Evolutionary conservation across 2,329 filamentous ascomycete genomes (phyloP).

Genomic region (Trichoderma citrinoviride): DNA sequence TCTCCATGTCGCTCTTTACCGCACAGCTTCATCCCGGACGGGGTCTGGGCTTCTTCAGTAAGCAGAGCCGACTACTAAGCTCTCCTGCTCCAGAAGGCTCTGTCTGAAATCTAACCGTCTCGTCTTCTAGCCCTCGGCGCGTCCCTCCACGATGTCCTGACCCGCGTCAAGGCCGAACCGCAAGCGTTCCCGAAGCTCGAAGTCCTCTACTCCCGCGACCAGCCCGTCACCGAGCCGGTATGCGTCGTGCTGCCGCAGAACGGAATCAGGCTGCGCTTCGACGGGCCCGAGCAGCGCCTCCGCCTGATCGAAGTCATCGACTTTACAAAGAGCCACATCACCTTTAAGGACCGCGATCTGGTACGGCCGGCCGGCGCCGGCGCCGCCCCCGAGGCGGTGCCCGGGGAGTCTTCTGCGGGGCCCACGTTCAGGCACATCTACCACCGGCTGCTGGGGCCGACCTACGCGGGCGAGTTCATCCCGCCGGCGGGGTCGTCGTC

Average conservation of each 20-base stretch:
- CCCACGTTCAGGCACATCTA: constrained; percentile 89
- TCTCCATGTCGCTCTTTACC: constrained; percentile 49
- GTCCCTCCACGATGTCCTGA: constrained; percentile 85
- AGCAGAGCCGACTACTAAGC: background rate
- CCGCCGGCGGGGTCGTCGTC: constrained; percentile 55
- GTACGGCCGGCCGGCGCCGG: constrained; percentile 56
- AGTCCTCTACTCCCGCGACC: constrained; percentile 71
- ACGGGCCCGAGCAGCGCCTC: constrained; percentile 87
- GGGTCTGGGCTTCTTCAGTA: constrained; percentile 61
- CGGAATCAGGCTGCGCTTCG: constrained; percentile 86
- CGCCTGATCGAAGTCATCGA: constrained; percentile 88
- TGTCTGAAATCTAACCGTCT: background rate
- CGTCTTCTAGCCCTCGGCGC: constrained; percentile 71
- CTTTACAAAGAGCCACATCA: constrained; percentile 79
- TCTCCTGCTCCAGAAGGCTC: too few relatives aligned
- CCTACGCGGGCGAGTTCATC: constrained; percentile 90
- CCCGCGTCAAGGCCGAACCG: constrained; percentile 83
- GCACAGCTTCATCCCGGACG: constrained; percentile 66
- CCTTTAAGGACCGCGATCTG: constrained; percentile 77
- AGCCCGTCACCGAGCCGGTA: constrained; percentile 73
- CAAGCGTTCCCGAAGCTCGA: constrained; percentile 80
- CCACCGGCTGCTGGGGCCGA: constrained; percentile 87
- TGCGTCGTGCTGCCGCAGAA: constrained; percentile 76
- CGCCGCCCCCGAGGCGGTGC: constrained; percentile 32
- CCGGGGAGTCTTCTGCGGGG: constrained; percentile 45